Conservation (phyloP, 2,329 filamentous ascomycete genomes). For the Exophiala sp. region DNA sequence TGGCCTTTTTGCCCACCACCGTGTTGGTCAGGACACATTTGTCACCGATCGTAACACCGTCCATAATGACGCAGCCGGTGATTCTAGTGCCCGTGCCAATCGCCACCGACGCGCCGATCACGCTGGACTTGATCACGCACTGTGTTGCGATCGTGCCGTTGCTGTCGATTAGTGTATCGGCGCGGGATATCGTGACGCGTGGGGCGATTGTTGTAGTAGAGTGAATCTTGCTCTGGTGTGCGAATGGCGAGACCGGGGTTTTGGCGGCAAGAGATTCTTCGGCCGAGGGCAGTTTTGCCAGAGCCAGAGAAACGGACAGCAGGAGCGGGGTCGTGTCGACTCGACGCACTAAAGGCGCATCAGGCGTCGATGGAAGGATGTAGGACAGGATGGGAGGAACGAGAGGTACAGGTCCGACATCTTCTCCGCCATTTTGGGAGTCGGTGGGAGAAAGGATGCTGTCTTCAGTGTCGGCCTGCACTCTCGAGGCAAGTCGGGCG, state of each 20-base stretch:
- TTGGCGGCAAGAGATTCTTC: conserved; percentile 51
- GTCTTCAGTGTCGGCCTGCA: conserved; percentile 25
- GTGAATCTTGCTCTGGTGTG: conserved; percentile 72
- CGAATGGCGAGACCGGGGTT: conserved; percentile 62
- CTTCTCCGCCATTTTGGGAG: conserved; percentile 15
- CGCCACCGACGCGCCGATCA: conserved; percentile 80
- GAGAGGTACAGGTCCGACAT: conserved; percentile 18
- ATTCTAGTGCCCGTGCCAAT: conserved; percentile 82
- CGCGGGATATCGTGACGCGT: conserved; percentile 72
- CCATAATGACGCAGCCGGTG: conserved; percentile 86
- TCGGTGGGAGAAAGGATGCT: conserved; percentile 20
- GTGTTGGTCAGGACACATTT: conserved; percentile 81
- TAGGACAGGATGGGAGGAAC: conserved; percentile 27
- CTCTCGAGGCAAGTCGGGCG: conserved; percentile 33
- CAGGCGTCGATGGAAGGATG: conserved; percentile 54
- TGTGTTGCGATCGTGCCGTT: conserved; percentile 88
- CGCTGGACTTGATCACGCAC: conserved; percentile 83
- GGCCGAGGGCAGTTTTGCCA: conserved; percentile 72
- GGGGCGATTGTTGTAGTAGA: conserved; percentile 75
- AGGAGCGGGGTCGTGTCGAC: conserved; percentile 83
- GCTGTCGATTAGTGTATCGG: conserved; percentile 76
- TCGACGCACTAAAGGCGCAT: conserved; percentile 67
- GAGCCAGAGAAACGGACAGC: conserved; percentile 71
- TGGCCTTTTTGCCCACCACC: conserved; percentile 72
- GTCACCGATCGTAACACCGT: conserved; percentile 77